Percentiles rank a stretch among this genome's conserved stretches.
Conservation (phyloP, 768 basidiomycete genomes). For the Podaxis pistillaris region DNA sequence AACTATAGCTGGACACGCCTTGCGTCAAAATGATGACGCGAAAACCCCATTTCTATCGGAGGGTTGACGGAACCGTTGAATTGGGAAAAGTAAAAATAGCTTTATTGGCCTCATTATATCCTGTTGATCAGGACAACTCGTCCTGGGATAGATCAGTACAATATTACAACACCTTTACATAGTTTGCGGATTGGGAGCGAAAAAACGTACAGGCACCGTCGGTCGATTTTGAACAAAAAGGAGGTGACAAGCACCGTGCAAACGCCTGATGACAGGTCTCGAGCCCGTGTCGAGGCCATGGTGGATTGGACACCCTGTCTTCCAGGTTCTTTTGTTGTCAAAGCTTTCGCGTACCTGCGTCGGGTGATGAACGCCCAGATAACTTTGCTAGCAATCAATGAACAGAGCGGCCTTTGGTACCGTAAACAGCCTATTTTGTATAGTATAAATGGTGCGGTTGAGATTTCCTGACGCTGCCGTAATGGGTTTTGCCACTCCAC, state of each 20-base stretch:
- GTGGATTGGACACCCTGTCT: background rate
- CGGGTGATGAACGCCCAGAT: background rate
- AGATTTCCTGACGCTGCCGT: background rate
- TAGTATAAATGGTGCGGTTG: background rate
- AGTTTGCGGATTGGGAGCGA: background rate
- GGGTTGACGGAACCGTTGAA: conserved; percentile 7
- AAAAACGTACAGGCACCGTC: background rate
- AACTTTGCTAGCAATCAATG: no score
- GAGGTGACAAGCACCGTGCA: background rate
- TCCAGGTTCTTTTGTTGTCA: background rate
- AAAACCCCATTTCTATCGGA: conserved; percentile 11
- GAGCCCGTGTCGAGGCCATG: background rate
- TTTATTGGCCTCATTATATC: background rate
- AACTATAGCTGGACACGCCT: background rate
- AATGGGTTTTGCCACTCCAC: background rate
- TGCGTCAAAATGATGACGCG: conserved; percentile 11
- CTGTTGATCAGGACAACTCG: background rate
- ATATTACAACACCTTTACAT: background rate
- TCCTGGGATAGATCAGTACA: background rate
- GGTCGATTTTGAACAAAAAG: background rate
- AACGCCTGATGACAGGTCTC: background rate
- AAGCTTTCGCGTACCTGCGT: background rate
- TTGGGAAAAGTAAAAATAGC: conserved; percentile 3
- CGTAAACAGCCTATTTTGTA: no score
- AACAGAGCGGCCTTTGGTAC: background rate